Evolutionary conservation across 2,329 filamentous ascomycete species (phyloP).

Genomic region (Arthroderma uncinatum): DNA sequence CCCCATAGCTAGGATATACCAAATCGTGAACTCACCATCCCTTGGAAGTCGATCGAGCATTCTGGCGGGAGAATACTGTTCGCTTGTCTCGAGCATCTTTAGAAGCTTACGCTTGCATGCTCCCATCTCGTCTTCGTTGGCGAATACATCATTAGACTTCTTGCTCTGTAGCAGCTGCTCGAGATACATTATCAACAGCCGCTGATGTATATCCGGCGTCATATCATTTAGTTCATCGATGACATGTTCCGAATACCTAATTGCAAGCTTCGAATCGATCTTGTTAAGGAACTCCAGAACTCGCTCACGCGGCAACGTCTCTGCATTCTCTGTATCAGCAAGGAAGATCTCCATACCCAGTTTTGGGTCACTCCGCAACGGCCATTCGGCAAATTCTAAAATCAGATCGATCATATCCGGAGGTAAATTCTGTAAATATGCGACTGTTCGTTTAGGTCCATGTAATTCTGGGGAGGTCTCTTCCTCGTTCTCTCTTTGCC

Average conservation of each 20-base stretch:
- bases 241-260: conserved; percentile 80
- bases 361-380: conserved; percentile 57
- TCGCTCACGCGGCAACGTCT: conserved; percentile 66
- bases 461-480: conserved; percentile 47
- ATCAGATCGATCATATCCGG: conserved; percentile 83
- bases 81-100: conserved; percentile 61
- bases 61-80: conserved; percentile 67
- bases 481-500: conserved; percentile 30
- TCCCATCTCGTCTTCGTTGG: conserved; percentile 40
- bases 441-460: conserved; percentile 72
- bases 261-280: conserved; percentile 60
- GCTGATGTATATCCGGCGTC: conserved; percentile 78
- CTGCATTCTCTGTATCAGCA: conserved; percentile 87
- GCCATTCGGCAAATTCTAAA: conserved; percentile 85
- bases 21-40: conserved; percentile 50
- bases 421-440: conserved; percentile 79
- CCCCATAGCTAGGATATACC: conserved; percentile 3
- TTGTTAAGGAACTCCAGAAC: conserved; percentile 63
- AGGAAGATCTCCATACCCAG: conserved; percentile 87
- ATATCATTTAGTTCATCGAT: conserved; percentile 76
- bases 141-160: conserved; percentile 29
- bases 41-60: conserved; percentile 68
- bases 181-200: conserved; percentile 62
- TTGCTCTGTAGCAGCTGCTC: conserved; percentile 38
- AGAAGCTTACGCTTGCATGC: conserved; percentile 57